These are phyloP conservation scores for Solanum etuberosum DNA, from an alignment of 257 asterid genomes.

Conservation along the genomic window DNA sequence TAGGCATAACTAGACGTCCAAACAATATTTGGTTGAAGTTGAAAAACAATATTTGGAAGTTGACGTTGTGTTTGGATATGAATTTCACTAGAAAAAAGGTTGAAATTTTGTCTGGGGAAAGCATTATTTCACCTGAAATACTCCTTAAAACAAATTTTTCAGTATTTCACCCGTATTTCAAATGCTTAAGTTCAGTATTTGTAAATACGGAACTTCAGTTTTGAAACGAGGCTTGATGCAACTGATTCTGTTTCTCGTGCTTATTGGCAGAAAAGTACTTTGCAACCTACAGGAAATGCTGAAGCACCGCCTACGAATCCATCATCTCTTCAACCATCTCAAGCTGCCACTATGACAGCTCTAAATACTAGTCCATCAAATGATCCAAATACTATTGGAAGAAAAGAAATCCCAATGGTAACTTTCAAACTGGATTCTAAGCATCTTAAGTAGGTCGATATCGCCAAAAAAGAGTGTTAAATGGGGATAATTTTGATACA, in stretches of 20 bases:
- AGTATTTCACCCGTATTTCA: background rate
- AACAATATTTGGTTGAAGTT: background rate
- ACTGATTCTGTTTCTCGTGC: slow-evolving; percentile 1
- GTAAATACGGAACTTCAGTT: background rate
- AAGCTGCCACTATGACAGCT: slow-evolving; percentile 8
- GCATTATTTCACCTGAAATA: background rate
- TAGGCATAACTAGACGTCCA: background rate
- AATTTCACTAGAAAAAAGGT: background rate
- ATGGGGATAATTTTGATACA: slow-evolving; percentile 5
- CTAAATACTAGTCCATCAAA: slow-evolving; percentile 17
- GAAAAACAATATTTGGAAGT: background rate
- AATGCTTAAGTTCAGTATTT: background rate
- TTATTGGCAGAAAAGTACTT: slow-evolving; percentile 21
- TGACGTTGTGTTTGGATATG: background rate
- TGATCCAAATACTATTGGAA: slow-evolving; percentile 19
- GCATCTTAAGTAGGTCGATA: background rate
- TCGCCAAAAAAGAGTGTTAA: background rate
- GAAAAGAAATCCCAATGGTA: slow-evolving; percentile 80
- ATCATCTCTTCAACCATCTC: slow-evolving; percentile 23
- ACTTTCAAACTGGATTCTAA: background rate
- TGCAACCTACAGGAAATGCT: slow-evolving; percentile 10
- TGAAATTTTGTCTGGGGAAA: background rate
- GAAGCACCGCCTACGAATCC: slow-evolving; percentile 13
- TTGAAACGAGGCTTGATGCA: background rate
- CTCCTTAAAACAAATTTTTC: background rate